These are phyloP conservation scores for Sugiyamaella japonica DNA, from an alignment of 1,139 yeast species.

Conservation along the genomic window DNA sequence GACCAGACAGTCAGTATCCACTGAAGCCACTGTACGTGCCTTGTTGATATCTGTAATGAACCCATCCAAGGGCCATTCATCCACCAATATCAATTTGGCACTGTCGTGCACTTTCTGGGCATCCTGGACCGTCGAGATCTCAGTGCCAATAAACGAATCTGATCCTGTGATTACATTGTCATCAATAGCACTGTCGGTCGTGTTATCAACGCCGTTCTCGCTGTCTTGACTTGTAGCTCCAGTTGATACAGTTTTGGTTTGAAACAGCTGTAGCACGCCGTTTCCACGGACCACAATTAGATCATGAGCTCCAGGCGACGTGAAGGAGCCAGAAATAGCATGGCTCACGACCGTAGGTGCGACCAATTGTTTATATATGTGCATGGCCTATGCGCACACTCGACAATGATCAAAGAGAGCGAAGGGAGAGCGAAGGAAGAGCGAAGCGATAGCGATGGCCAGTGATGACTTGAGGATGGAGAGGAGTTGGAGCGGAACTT, in stretches of 20 bases:
- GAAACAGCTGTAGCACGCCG: slow-evolving; percentile 63
- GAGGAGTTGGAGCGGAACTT: no score
- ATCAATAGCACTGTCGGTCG: slow-evolving; percentile 19
- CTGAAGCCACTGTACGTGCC: slow-evolving; percentile 53
- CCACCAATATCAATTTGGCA: slow-evolving; percentile 52
- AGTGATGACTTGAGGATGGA: no score
- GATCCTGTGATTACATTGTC: slow-evolving; percentile 21
- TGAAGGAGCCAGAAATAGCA: slow-evolving; percentile 63
- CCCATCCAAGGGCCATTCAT: slow-evolving; percentile 75
- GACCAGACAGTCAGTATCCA: slow-evolving; percentile 58
- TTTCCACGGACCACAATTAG: slow-evolving; percentile 72
- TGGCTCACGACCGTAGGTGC: slow-evolving; percentile 75
- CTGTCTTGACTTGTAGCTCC: background rate
- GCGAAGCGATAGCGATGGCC: no score
- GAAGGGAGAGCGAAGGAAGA: no score
- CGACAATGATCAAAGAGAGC: no score
- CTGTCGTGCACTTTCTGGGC: slow-evolving; percentile 28
- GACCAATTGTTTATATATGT: slow-evolving; percentile 75
- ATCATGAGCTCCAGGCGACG: slow-evolving; percentile 51
- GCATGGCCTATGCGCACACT: slow-evolving; percentile 51
- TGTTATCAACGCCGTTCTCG: background rate
- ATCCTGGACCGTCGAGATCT: slow-evolving; percentile 30
- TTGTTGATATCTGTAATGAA: slow-evolving; percentile 58
- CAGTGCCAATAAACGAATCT: slow-evolving; percentile 37
- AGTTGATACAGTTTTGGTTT: slow-evolving; percentile 30